These are phyloP conservation scores for Nakaseomyces kungkrabaensis DNA, from an alignment of 1,139 yeast species.

Conservation along the genomic window DNA sequence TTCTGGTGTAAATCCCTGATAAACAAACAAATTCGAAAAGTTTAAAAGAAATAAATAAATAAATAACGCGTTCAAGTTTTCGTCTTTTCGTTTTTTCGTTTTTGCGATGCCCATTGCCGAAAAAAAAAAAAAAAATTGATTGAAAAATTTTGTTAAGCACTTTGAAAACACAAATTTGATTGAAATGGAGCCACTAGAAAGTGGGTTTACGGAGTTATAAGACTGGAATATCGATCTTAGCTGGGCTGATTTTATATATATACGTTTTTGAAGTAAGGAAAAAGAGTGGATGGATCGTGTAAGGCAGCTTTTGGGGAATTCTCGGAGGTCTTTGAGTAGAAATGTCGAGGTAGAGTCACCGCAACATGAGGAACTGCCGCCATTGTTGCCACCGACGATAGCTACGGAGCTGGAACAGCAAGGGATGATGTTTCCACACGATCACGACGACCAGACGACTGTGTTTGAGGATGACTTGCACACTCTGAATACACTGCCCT, in stretches of 20 bases:
- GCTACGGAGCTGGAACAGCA: neutral
- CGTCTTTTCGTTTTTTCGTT: neutral
- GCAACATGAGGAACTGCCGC: neutral
- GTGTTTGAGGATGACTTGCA: slow-evolving; percentile 14
- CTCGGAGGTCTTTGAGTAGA: neutral
- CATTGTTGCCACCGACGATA: slow-evolving; percentile 2
- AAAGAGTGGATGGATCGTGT: neutral
- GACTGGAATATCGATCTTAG: too few relatives aligned
- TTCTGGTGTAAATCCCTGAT: neutral
- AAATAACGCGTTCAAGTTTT: neutral
- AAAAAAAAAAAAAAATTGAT: neutral
- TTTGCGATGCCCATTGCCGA: neutral
- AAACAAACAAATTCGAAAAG: too few relatives aligned
- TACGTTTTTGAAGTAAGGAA: neutral
- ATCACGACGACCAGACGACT: slow-evolving; percentile 15
- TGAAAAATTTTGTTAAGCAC: neutral
- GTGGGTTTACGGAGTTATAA: too few relatives aligned
- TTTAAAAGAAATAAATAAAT: too few relatives aligned
- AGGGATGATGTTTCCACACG: too few relatives aligned
- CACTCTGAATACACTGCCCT: slow-evolving; percentile 15
- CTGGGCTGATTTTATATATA: too few relatives aligned
- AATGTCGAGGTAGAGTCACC: neutral
- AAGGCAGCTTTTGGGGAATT: neutral
- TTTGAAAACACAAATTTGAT: too few relatives aligned
- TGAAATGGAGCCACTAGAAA: too few relatives aligned